Evolutionary conservation across 345 rosid genomes (phyloP).

Genomic region (Linum tenue): DNA sequence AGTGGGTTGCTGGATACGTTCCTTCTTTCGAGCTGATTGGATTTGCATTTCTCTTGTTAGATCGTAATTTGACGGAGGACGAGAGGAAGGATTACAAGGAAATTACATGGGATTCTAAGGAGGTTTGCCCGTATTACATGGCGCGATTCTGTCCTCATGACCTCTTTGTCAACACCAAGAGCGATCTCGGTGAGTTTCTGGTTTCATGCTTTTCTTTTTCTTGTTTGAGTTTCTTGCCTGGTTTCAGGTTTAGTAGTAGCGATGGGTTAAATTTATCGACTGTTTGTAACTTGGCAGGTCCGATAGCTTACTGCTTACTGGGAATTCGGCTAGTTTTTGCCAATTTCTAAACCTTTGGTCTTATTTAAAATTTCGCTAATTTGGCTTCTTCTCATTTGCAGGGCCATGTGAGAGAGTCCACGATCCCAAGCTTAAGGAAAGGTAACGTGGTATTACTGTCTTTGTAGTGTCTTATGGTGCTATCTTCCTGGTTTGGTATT

Average conservation of each 20-base stretch:
- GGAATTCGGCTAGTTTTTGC: too few species aligned
- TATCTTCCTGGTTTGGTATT: neutral
- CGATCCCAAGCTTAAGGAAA: slow-evolving; percentile 89
- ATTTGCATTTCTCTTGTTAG: slow-evolving; percentile 21
- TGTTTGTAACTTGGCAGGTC: neutral
- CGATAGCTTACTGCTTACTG: neutral
- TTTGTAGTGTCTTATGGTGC: neutral
- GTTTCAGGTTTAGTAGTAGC: neutral
- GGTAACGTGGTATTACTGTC: slow-evolving; percentile 26
- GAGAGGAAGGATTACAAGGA: slow-evolving; percentile 79
- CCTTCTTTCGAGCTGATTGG: neutral
- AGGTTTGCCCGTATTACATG: slow-evolving; percentile 86
- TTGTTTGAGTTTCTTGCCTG: neutral
- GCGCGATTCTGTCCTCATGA: slow-evolving; percentile 97
- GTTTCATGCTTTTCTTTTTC: neutral
- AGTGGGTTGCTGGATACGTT: neutral
- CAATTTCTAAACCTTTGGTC: too few species aligned
- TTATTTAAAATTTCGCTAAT: too few species aligned
- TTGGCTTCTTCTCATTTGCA: slow-evolving; percentile 16
- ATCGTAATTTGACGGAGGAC: slow-evolving; percentile 82
- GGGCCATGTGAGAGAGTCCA: slow-evolving; percentile 89
- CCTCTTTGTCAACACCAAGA: slow-evolving; percentile 91
- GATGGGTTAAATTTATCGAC: too few species aligned
- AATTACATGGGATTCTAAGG: slow-evolving; percentile 86
- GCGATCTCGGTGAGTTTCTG: slow-evolving; percentile 75